Evolutionary conservation across 1,284 basidiomycete genomes (phyloP).

Genomic region (Moesziomyces globuligerus): DNA sequence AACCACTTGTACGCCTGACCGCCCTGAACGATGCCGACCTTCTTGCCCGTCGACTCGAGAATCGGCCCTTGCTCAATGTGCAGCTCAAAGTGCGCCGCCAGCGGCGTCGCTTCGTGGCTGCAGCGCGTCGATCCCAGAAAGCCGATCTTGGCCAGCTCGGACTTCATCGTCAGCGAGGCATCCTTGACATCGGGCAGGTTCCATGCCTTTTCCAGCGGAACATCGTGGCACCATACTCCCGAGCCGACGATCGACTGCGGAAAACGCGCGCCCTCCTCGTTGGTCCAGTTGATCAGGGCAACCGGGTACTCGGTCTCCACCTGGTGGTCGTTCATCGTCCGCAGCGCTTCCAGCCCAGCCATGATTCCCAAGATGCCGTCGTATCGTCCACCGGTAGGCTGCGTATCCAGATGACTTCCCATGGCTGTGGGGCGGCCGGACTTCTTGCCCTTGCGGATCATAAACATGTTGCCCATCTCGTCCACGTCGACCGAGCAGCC

Average conservation of each 20-base stretch:
- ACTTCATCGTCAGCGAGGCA: slow-evolving; percentile 29
- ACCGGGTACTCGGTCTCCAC: slow-evolving; percentile 25
- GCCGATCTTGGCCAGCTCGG: slow-evolving; percentile 36
- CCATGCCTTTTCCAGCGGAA: slow-evolving; percentile 36
- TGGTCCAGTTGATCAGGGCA: slow-evolving; percentile 45
- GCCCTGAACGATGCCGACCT: slow-evolving; percentile 33
- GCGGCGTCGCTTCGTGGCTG: slow-evolving; percentile 34
- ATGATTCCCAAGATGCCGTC: slow-evolving; percentile 45
- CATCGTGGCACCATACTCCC: slow-evolving; percentile 58
- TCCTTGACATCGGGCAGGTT: slow-evolving; percentile 36
- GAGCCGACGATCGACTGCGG: slow-evolving; percentile 57
- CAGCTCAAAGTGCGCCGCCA: slow-evolving; percentile 44
- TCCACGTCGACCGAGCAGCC: slow-evolving; percentile 58
- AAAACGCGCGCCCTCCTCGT: slow-evolving; percentile 42
- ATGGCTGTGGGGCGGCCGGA: slow-evolving; percentile 23
- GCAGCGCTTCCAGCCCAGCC: slow-evolving; percentile 36
- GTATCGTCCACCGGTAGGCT: slow-evolving; percentile 42
- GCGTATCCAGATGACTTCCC: slow-evolving; percentile 43
- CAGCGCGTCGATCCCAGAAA: slow-evolving; percentile 29
- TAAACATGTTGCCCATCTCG: slow-evolving; percentile 66
- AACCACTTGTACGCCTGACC: slow-evolving; percentile 50
- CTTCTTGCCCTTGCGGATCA: slow-evolving; percentile 45
- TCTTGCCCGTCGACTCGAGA: slow-evolving; percentile 33
- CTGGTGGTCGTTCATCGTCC: slow-evolving; percentile 28
- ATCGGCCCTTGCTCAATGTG: slow-evolving; percentile 50